Base-by-base conservation (phyloP, 331 rosid genomes). In the Dryas integrifolia region DNA sequence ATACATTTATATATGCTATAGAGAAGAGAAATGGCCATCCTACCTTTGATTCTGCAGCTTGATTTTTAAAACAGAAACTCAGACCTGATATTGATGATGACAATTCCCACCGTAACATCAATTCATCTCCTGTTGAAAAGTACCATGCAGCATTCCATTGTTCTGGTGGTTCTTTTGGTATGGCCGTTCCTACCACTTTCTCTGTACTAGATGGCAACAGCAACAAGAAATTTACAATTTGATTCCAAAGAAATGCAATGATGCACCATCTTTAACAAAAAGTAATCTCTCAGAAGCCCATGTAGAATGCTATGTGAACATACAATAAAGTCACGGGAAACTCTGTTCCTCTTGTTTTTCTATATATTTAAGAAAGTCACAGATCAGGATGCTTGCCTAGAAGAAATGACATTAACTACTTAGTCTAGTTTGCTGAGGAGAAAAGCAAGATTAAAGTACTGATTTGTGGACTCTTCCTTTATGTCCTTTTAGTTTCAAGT, bases 101-200 rank as follows among this genome's bases (percentile, higher is more conserved):
- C 70, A 92, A 58, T 7, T 87, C 95, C 90, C 89, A 85, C 38
- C 65, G 86, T 60, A 94, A 65, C 73, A 80, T 76, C 67, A 94
- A 79, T 80, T 91, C 90, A 74, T 88, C 96, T 59, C 96, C 96
- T 1, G 96, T 91, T 46, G 96, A 91, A 84, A 91, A 85, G 26
- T 15, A 7, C 98, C 98, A 94, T 9, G 81, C 84, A 45, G 92
- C 90, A 68, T 78, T 81, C 85, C 90, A 82, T 85, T 81, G 92
- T 65, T 86, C 96, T 1, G 73, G 72, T 38, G 85, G 74, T 73
- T 94, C 91, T 87, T 86, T 88, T 64, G 98, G 96, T 58, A 86
- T 84, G 46, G 96, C 97, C 9, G 95, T 89, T 81, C 89, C 97
- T 38, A 89, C 96, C 82, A 94, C 81, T 82, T 86, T 91, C 87